These are phyloP conservation scores for Fusarium graminum DNA, from an alignment of 2,329 filamentous ascomycete species.

Conservation along the genomic window DNA sequence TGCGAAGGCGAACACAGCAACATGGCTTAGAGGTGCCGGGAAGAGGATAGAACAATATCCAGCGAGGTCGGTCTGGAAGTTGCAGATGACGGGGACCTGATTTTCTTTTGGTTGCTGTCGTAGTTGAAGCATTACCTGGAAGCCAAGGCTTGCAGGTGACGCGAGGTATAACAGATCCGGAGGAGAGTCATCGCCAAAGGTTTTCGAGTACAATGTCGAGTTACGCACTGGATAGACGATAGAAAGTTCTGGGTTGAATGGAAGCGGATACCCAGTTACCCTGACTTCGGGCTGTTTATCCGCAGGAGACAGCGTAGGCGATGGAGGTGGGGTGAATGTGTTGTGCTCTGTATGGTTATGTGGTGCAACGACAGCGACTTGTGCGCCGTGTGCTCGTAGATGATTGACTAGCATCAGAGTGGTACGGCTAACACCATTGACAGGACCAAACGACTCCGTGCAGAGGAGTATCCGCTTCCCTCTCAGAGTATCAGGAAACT, in stretches of 20 bases:
- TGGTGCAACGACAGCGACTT: conserved; percentile 76
- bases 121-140: conserved; percentile 78
- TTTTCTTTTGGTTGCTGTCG: conserved; percentile 67
- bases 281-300: conserved; percentile 65
- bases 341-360: conserved; percentile 67
- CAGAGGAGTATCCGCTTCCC: conserved; percentile 75
- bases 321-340: conserved; percentile 63
- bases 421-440: conserved; percentile 80
- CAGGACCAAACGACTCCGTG: conserved; percentile 78
- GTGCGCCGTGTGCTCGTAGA: conserved; percentile 71
- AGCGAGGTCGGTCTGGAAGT: conserved; percentile 79
- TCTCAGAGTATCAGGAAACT: conserved; percentile 63
- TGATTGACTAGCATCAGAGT: conserved; percentile 78
- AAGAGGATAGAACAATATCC: conserved; percentile 79
- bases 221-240: conserved; percentile 77
- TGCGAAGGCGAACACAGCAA: conserved; percentile 73
- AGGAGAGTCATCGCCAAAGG: conserved; percentile 64
- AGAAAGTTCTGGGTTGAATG: conserved; percentile 78
- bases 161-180: conserved; percentile 79
- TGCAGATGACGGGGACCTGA: conserved; percentile 73
- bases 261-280: conserved; percentile 73
- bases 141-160: conserved; percentile 76
- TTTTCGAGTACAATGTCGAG: conserved; percentile 69
- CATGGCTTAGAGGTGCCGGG: conserved; percentile 69
- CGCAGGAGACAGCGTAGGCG: conserved; percentile 50